phyloP scores from a whole-genome alignment of 2,329 filamentous ascomycete genomes.

The Colletotrichum sp. region DNA sequence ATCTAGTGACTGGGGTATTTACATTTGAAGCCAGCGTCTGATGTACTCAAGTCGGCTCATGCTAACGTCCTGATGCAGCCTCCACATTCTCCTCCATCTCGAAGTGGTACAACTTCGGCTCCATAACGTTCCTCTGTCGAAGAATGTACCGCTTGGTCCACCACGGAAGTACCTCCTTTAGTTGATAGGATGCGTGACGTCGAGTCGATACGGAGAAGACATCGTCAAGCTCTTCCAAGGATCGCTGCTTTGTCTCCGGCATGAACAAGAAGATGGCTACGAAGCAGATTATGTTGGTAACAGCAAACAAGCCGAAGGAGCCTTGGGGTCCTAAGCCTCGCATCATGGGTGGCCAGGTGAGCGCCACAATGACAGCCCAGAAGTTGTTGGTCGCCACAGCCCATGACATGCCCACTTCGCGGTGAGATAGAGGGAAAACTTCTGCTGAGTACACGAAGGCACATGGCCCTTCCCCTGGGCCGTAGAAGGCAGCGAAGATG shows the following conservation, averaged over 20 bases:
- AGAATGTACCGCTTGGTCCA: conserved; percentile 6
- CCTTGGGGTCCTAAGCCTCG: conserved; percentile 35
- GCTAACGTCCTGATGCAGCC: neutral
- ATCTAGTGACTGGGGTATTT: neutral
- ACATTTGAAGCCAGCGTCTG: neutral
- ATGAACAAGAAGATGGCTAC: conserved; percentile 54
- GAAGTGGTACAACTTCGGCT: neutral
- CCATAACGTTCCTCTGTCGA: neutral
- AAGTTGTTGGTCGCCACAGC: conserved; percentile 66
- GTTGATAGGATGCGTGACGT: conserved; percentile 36
- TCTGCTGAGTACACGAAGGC: conserved; percentile 68
- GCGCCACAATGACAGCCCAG: conserved; percentile 55
- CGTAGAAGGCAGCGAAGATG: conserved; percentile 71
- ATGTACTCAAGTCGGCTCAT: neutral
- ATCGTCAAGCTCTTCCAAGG: conserved; percentile 50
- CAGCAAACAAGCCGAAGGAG: conserved; percentile 50
- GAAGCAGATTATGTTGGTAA: conserved; percentile 50
- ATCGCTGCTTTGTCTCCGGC: conserved; percentile 56
- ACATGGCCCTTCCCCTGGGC: conserved; percentile 63
- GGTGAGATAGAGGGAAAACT: conserved; percentile 67
- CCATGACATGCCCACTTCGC: conserved; percentile 69
- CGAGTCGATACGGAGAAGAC: conserved; percentile 39
- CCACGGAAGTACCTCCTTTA: conserved; percentile 23
- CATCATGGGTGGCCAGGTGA: conserved; percentile 58
- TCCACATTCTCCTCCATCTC: neutral